Evolutionary conservation across 805 yeast species (phyloP), one percentile per base, ranked within the genome.

Genomic region (Ogataea methylovora): DNA sequence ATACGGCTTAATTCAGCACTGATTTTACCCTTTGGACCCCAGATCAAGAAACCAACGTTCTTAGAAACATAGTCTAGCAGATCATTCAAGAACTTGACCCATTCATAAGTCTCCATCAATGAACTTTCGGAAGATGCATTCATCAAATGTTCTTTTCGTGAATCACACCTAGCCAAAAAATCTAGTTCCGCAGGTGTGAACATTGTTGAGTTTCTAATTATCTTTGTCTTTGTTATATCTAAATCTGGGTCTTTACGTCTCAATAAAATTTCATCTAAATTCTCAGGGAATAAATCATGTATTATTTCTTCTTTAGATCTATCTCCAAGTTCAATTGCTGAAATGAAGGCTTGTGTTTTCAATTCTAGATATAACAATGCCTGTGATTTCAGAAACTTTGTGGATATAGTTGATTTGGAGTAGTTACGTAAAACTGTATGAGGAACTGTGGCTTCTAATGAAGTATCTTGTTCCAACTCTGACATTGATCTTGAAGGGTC

Each of bases 321-420:
- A 35, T 76, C 67, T n/a, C 65, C 66, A 1, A 79, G 67, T 49
- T 81, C 84, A 39, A 88, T 57, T 0, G 94, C 95, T 1, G 96
- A 80, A 15, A 92, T 87, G 51, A 77, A 92, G 0, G 96, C 95
- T 57, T 92, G 98, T 0, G 98, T 92, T 54, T 92, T 92, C 52
- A 92, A 68, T 45, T 92, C 97, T 26, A 92, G 64, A 45, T 70
- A 86, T 33, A 92, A 59, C 10, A 74, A 76, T 0, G 92, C 87
- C 46, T 85, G 96, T 8, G 83, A 74, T 53, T 87, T 87, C 38
- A 86, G 61, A 27, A 92, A 62, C 45, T 59, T 60, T 4, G 61
- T 56, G 3, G 35, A 32, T 3, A 29, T 51, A 50, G 13, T 41
- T 41, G 24, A n/a, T n/a, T n/a, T n/a, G n/a, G n/a, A n/a, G n/a